Evolutionary conservation across 2,329 filamentous ascomycete species (phyloP), one percentile per base, ranked within the genome.

Genomic region (Esteya vermicola): DNA sequence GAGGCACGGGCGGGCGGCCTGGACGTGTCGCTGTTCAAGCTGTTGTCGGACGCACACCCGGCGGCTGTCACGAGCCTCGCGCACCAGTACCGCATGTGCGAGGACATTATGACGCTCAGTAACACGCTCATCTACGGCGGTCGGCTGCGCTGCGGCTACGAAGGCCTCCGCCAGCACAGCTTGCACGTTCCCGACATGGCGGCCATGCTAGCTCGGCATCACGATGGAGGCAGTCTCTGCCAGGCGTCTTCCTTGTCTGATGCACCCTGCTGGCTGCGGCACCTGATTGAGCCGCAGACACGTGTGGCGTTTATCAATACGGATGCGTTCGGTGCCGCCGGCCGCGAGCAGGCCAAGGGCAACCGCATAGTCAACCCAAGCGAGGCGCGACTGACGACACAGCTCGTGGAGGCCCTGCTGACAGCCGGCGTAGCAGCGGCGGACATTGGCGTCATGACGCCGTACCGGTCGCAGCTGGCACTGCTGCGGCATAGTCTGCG

Each of bases 51-150:
- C 52, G 72, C 74, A 1, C 88, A 96, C 47, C 88, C 91, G 0
- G 66, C 76, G 35, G 86, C 86, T 1, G 88, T 98, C 3, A 85
- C 93, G 45, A 93, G 83, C 47, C 72, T 98, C 2, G 86, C 91
- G 51, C 86, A 95, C 52, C 91, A 98, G 56, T 98, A 98, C 55
- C 85, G 91, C 45, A 98, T 98, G 91, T 94, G 85, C 52, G 83
- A 91, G 49, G 91, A 98, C 45, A 83, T 98, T 45, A 96, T 96
- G 89, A 72, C 80, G 3, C 70, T 98, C 13, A 93, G 85, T 46
- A 98, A 95, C 57, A 82, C 75, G 1, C 71, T 98, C 41, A 95
- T 98, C 51, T 98, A 98, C 61, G 69, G 79, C n/a, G 89, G 88
- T 5, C 75, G 78, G 27, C 70, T 98, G 28, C 89, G 91, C 52